These are phyloP conservation scores for Zygotorulaspora chibaensis DNA, from an alignment of 805 yeast species.

Conservation along the genomic window DNA sequence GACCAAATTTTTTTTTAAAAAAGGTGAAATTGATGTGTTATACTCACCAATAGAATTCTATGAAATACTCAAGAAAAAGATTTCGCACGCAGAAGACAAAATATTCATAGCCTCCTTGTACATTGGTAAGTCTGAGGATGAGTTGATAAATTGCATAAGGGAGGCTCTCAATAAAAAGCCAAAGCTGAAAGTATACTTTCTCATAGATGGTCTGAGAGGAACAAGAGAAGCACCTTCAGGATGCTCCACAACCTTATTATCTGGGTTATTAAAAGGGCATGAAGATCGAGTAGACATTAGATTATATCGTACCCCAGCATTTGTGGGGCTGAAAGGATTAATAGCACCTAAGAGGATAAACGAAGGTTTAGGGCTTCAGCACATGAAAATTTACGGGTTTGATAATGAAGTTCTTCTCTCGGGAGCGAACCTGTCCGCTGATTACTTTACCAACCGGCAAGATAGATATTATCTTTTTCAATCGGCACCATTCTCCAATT, in stretches of 20 bases:
- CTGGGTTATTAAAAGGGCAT: constrained; percentile 58
- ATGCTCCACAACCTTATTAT: constrained; percentile 73
- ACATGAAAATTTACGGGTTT: constrained; percentile 94
- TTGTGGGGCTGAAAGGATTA: constrained; percentile 59
- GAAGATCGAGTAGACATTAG: constrained; percentile 67
- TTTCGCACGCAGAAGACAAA: constrained; percentile 54
- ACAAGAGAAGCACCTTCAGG: constrained; percentile 84
- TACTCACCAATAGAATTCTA: constrained; percentile 73
- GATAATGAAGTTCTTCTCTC: constrained; percentile 83
- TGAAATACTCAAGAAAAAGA: constrained; percentile 54
- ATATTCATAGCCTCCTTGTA: constrained; percentile 83
- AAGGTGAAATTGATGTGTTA: constrained; percentile 57
- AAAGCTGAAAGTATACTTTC: constrained; percentile 60
- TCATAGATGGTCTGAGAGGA: constrained; percentile 86
- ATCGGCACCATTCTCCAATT: constrained; percentile 55
- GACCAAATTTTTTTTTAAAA: constrained; percentile 51
- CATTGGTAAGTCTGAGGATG: constrained; percentile 77
- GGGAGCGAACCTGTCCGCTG: constrained; percentile 89
- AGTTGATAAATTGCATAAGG: constrained; percentile 59
- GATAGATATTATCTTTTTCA: constrained; percentile 82
- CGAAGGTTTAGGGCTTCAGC: constrained; percentile 91
- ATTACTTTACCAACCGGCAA: constrained; percentile 91
- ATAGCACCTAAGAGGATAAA: constrained; percentile 78
- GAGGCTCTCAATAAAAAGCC: constrained; percentile 57
- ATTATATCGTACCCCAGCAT: constrained; percentile 85